These are phyloP conservation scores for Fusarium oxysporum DNA, from an alignment of 2,329 filamentous ascomycete species.

Conservation along the genomic window DNA sequence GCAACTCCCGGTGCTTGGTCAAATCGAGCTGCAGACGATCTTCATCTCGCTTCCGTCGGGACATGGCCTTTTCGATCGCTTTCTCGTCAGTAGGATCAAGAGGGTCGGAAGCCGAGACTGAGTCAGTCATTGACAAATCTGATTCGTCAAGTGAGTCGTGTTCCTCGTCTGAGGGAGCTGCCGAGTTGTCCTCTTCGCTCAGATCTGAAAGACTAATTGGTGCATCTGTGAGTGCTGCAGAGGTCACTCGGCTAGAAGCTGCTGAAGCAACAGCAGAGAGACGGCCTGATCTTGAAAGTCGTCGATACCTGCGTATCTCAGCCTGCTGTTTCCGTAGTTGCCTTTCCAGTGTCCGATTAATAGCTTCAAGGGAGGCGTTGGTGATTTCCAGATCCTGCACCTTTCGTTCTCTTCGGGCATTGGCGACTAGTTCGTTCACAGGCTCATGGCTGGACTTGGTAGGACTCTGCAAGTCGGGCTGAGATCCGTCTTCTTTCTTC, in stretches of 20 bases:
- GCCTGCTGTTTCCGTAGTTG: constrained; percentile 92
- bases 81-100: constrained; percentile 54
- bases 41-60: constrained; percentile 78
- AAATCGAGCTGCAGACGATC: constrained; percentile 86
- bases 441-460: constrained; percentile 68
- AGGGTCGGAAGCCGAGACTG: constrained; percentile 47
- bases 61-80: constrained; percentile 42
- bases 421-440: constrained; percentile 82
- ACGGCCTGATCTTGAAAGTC: constrained; percentile 84
- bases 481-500: constrained; percentile 46
- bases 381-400: constrained; percentile 97
- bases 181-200: constrained; percentile 52
- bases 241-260: constrained; percentile 59
- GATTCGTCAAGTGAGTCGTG: constrained; percentile 66
- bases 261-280: constrained; percentile 69
- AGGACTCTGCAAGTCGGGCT: constrained; percentile 63
- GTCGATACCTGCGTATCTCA: constrained; percentile 85
- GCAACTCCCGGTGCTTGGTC: constrained; percentile 86
- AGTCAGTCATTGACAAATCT: constrained; percentile 58
- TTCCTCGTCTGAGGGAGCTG: constrained; percentile 54
- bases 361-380: constrained; percentile 93
- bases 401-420: constrained; percentile 90
- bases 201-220: constrained; percentile 63
- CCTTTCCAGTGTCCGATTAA: constrained; percentile 91
- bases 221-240: constrained; percentile 57